phyloP scores from a whole-genome alignment of 768 basidiomycete genomes.

The Suillus discolor region DNA sequence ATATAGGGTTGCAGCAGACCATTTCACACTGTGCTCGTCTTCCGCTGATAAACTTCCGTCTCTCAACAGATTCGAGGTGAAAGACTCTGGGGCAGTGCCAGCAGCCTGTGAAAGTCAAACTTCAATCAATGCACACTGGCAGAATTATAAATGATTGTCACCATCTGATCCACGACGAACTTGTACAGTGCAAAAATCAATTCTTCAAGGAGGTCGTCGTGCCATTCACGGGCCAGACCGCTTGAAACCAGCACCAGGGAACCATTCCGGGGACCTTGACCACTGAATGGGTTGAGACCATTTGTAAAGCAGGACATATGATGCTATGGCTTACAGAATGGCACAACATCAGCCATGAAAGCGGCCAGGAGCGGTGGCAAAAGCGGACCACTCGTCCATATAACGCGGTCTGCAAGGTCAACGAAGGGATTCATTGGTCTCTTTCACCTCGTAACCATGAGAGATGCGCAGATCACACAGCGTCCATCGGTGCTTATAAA shows the following conservation, averaged over 20 bases:
- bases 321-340: constrained; percentile 32
- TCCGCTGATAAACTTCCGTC: constrained; percentile 49
- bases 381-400: constrained; percentile 54
- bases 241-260: constrained; percentile 60
- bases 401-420: constrained; percentile 50
- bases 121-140: too few relatives aligned
- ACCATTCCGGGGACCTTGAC: constrained; percentile 54
- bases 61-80: constrained; percentile 60
- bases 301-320: not conserved
- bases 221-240: constrained; percentile 54
- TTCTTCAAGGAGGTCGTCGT: constrained; percentile 50
- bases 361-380: constrained; percentile 49
- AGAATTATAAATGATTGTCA: constrained; percentile 19
- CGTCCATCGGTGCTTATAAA: constrained; percentile 49
- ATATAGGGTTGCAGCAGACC: constrained; percentile 47
- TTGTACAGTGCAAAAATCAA: constrained; percentile 59
- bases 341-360: constrained; percentile 55
- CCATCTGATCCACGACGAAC: constrained; percentile 66
- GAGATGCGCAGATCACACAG: constrained; percentile 56
- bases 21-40: constrained; percentile 63
- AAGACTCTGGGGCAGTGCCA: constrained; percentile 51
- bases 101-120: constrained; percentile 44
- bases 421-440: constrained; percentile 54
- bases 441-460: constrained; percentile 58
- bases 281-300: constrained; percentile 26